phyloP scores from a whole-genome alignment of 192 early-diverging fungal species.

The Tieghemiomyces parasiticus region DNA sequence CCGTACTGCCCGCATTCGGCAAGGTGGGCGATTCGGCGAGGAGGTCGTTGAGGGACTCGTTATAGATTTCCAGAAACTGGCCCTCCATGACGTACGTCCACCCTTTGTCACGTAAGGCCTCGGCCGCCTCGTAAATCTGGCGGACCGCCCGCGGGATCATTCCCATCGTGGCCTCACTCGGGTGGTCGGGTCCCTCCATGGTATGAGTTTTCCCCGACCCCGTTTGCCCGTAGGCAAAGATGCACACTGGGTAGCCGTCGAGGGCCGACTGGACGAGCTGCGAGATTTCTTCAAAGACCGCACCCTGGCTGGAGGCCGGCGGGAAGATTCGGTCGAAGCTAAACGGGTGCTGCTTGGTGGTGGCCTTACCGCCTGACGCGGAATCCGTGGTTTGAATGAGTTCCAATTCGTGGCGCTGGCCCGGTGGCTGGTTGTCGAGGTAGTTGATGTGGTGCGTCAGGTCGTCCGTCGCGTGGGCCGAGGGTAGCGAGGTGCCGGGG shows the following conservation, averaged over 20 bases:
- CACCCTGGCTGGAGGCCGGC: constrained; percentile 44
- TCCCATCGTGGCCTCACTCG: constrained; percentile 36
- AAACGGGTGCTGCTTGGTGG: constrained; percentile 53
- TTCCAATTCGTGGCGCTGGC: constrained; percentile 53
- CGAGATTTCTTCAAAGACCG: constrained; percentile 90
- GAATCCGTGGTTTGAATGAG: constrained; percentile 33
- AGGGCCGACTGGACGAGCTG: constrained; percentile 90
- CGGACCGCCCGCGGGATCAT: constrained; percentile 90
- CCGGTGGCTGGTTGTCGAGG: constrained; percentile 32
- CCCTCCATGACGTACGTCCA: constrained; percentile 83
- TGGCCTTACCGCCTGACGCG: constrained; percentile 20
- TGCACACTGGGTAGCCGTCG: constrained; percentile 94
- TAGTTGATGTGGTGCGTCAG: constrained; percentile 32
- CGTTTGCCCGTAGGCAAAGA: constrained; percentile 98
- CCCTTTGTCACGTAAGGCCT: constrained; percentile 53
- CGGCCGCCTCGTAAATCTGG: constrained; percentile 71
- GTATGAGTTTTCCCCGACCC: constrained; percentile 83
- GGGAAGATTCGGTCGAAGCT: constrained; percentile 78
- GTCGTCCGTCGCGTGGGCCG: constrained; percentile 11
- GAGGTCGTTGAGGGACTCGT: constrained; percentile 81
- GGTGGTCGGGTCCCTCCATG: constrained; percentile 48
- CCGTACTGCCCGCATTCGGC: constrained; percentile 4
- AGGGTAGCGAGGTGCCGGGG: neutral
- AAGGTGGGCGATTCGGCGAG: constrained; percentile 27
- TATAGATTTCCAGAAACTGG: constrained; percentile 93